phyloP scores from a whole-genome alignment of 2,329 filamentous ascomycete genomes.

The Hymenoscyphus linearis region DNA sequence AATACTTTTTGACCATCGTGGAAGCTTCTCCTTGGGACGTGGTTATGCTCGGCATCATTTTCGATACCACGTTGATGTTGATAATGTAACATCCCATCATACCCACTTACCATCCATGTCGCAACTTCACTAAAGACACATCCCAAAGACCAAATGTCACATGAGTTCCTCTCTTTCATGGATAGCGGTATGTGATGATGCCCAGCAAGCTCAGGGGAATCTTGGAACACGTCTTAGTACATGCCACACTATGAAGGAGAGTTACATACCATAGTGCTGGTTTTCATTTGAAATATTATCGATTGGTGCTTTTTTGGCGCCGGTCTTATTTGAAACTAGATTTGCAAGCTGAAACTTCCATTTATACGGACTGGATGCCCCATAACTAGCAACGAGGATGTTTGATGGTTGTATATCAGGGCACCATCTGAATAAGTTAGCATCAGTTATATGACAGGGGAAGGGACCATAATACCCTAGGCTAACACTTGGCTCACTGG shows the following conservation, averaged over 20 bases:
- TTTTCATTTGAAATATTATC: slow-evolving; percentile 5
- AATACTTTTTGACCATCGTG: slow-evolving; percentile 30
- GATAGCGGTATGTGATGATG: slow-evolving; percentile 5
- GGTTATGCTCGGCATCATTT: slow-evolving; percentile 9
- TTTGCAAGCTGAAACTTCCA: slow-evolving; percentile 31
- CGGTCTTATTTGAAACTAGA: slow-evolving; percentile 23
- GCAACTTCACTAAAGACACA: slow-evolving; percentile 32
- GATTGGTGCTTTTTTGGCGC: not conserved
- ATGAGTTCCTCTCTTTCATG: not conserved
- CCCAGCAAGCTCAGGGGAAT: slow-evolving; percentile 31
- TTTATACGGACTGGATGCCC: slow-evolving; percentile 17
- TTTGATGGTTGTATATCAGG: slow-evolving; percentile 33
- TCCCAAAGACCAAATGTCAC: slow-evolving; percentile 34
- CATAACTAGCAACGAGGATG: slow-evolving; percentile 28
- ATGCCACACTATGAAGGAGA: not conserved
- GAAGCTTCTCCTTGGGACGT: slow-evolving; percentile 25
- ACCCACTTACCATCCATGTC: slow-evolving; percentile 26
- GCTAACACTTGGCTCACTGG: not conserved
- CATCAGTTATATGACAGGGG: not conserved
- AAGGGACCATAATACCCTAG: not conserved
- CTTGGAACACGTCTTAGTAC: slow-evolving; percentile 13
- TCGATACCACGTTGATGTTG: slow-evolving; percentile 19
- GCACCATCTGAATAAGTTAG: not conserved
- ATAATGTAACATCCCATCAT: slow-evolving; percentile 25
- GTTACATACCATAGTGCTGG: slow-evolving; percentile 17